Evolutionary conservation across 2,329 filamentous ascomycete genomes (phyloP), one percentile per base, ranked within the genome.

Genomic region (Arachnopeziza araneosa): DNA sequence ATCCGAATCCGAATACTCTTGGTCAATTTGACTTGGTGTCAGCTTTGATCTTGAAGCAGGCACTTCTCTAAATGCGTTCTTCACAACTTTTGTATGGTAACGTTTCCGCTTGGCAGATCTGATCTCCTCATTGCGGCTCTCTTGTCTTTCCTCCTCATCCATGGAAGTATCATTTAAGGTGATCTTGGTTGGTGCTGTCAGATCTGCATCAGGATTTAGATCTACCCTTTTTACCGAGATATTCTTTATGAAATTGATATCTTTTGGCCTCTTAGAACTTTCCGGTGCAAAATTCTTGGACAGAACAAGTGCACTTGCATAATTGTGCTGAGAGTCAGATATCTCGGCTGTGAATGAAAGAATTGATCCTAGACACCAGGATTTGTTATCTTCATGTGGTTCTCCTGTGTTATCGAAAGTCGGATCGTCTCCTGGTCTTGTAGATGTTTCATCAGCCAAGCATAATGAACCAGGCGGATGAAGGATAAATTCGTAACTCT

Each of bases 401-500:
- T n/a, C 19, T 17, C 24, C n/a, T 22, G 4, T 3, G 3, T 22
- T n/a, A 8, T 10, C n/a, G 14, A 21, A 0, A 22, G 22, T 51
- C 14, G 6, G 49, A 23, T 23, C 12, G n/a, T 22, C 21, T 44
- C 7, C 21, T 10, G 24, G 23, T 14, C 14, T 17, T 26, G 14
- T 26, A 19, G 55, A 19, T 30, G 12, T 10, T n/a, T 57, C 30
- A 21, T 52, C 30, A 19, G 5, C 21, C 44, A 22, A 56, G 30
- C 17, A 50, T 22, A 52, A 22, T 5, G 44, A 61, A 0, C 62
- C 60, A 1, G 19, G 32, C 2, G 44, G 58, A 19, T 64, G 56
- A 17, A 63, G 26, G n/a, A 44, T 53, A n/a, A 66, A 66, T 56
- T 58, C 60, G 23, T 60, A 66, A 10, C 23, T 21, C 4, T 21